Evolutionary conservation across 1,284 basidiomycete genomes (phyloP), one percentile per base, ranked within the genome.

Genomic region (Rhodotorula sp.): DNA sequence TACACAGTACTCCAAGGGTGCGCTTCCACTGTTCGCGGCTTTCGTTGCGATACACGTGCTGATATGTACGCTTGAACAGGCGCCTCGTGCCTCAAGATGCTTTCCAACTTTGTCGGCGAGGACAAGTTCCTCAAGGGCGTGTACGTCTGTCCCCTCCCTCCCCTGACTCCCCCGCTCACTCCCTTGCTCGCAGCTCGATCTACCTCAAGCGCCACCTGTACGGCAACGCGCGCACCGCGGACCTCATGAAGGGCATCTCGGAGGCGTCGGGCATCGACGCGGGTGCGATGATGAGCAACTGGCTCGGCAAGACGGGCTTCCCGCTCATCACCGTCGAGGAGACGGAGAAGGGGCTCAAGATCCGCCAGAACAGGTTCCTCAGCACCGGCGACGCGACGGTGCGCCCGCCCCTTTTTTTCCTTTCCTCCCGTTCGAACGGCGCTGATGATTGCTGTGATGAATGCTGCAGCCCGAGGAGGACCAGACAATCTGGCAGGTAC

Each of bases 71-170:
- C 44, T 19, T 19, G 44, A 44, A 17, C 19, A 44, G 44, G 44
- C 61, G 92, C 88, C n/a, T 90, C 90, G 86, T 94, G 97, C 36
- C 87, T 98, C 51, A 90, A 93, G 78, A 97, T 98, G 95, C 85
- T 98, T 64, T 89, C 90, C 34, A 87, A 88, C 77, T 90, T 91
- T 75, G 91, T 97, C 27, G 94, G 94, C 65, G 90, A 96, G 82
- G 92, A 96, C 25, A 87, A 85, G 50, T 83, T 83, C 78, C 71
- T 84, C 54, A 80, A 81, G 50, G 83, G 82, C 61, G 82, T 82
- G 69, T 77, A 36, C 22, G 64, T 60, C n/a, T n/a, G n/a, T 3
- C n/a, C 19, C 15, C 27, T 22, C 25, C 10, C 25, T n/a, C 10
- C 27, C 51, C 7, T 22, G 4, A 8, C 22, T 29, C 29, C 32